A percentile compares a stretch with the other conserved stretches of the same genome.
Conservation (phyloP, 441 rosid genomes). For the Metrosideros polymorpha region DNA sequence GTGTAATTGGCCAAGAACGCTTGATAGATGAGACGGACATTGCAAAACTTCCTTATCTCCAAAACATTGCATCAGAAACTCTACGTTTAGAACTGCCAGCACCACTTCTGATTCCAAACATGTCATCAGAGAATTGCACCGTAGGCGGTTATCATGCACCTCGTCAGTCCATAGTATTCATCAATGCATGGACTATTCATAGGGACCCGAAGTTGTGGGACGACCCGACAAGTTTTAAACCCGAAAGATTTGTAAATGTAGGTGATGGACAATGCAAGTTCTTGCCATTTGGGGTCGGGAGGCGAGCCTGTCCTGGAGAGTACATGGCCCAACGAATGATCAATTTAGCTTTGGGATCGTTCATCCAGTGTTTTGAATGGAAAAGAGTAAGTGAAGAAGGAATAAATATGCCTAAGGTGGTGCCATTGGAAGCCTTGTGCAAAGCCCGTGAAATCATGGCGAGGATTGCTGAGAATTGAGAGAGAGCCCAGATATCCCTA, state of each 20-base stretch:
- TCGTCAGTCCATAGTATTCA: background rate
- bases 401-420: background rate
- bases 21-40: background rate
- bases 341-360: background rate
- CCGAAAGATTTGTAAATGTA: no score
- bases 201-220: background rate
- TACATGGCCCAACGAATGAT: background rate
- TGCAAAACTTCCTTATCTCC: background rate
- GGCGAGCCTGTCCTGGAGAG: background rate
- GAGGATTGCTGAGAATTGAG: background rate
- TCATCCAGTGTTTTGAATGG: constrained; percentile 3
- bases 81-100: background rate
- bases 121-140: background rate
- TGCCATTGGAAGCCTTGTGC: background rate
- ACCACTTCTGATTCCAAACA: background rate
- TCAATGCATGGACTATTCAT: constrained; percentile 10
- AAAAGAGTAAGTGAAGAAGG: background rate
- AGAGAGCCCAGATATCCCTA: background rate
- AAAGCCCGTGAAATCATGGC: no score
- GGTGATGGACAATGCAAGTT: no score
- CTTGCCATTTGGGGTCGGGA: background rate
- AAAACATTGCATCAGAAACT: background rate
- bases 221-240: background rate
- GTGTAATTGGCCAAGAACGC: background rate
- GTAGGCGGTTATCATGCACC: background rate